Base-by-base conservation (phyloP, 345 rosid genomes). In the Crucihimalaya himalaica region DNA sequence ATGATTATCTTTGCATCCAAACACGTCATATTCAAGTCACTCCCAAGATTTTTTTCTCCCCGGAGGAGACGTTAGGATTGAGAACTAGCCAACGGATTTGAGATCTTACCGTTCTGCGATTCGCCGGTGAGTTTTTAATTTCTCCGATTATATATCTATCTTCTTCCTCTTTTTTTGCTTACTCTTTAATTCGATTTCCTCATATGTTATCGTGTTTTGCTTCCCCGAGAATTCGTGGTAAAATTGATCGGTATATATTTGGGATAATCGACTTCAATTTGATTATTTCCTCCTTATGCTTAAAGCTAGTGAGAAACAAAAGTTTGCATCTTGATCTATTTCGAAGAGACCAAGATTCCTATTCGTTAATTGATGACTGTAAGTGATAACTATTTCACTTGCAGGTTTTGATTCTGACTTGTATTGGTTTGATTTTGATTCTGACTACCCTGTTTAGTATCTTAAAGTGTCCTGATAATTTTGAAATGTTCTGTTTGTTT, bases 41-140 rank as follows among this genome's bases (percentile, higher is more conserved):
- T 37, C 39, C 43, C 42, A 31, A 6, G 6, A 20, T 35, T 29
- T 35, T 37, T 31, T 63, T n/a, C 35, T 73, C 39, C n/a, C 47
- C 45, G 13, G 43, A 39, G 43, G 71, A 58, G 66, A 16, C 71
- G 66, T 21, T 11, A 2, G 45, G 27, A n/a, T n/a, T n/a, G n/a
- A 39, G 54, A 58, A 39, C n/a, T 19, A 51, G 11, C 56, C 64
- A 15, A 53, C 23, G 43, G 52, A 62, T 45, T 11, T 73, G 70
- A 23, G 47, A 3, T 68, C 31, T 52, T 18, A 29, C 54, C 74
- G 54, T 43, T 68, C 65, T 55, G 12, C 77, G 40, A 53, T 62
- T 69, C 60, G 29, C 60, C 65, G 70, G 79, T 69, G 57, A 69
- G 70, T 62, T 47, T 76, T 34, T 6, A 0, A 9, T 68, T 16